Evolutionary conservation across 441 rosid species (phyloP).

Genomic region (Melastoma candidum): DNA sequence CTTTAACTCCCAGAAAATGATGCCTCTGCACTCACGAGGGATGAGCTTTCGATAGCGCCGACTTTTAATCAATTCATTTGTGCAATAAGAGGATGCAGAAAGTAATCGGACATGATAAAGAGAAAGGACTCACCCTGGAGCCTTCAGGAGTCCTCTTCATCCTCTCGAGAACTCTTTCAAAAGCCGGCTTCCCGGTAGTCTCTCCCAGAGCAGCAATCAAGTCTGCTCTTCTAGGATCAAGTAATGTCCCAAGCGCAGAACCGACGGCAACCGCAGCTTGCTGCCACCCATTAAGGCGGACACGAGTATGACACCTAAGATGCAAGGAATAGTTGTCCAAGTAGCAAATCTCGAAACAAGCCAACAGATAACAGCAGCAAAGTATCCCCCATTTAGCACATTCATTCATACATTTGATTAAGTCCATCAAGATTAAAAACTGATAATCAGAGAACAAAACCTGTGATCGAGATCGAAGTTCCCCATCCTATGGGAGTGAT

Average conservation of each 20-base stretch:
- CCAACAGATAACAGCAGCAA: no score
- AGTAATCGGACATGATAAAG: no score
- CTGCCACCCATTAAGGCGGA: no score
- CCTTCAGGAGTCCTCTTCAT: conserved; percentile 81
- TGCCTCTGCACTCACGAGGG: no score
- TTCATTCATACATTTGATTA: neutral
- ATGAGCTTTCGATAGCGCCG: no score
- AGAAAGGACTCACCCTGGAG: conserved; percentile 38
- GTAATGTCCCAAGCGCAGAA: conserved; percentile 75
- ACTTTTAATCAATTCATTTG: no score
- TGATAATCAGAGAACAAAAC: neutral
- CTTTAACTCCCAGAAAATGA: no score
- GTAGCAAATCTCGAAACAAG: no score
- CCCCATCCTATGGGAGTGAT: conserved; percentile 20
- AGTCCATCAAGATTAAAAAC: neutral
- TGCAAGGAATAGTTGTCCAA: no score
- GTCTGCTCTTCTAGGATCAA: conserved; percentile 81
- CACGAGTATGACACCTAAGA: no score
- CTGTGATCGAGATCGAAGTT: conserved; percentile 20
- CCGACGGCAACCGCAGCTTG: conserved; percentile 22
- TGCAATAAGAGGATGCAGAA: no score
- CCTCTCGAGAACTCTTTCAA: conserved; percentile 68
- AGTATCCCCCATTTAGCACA: no score
- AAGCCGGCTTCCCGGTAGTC: conserved; percentile 83
- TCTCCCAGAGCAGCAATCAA: conserved; percentile 85